Base-by-base conservation (phyloP, 345 rosid species). In the Melaleuca quinquenervia region DNA sequence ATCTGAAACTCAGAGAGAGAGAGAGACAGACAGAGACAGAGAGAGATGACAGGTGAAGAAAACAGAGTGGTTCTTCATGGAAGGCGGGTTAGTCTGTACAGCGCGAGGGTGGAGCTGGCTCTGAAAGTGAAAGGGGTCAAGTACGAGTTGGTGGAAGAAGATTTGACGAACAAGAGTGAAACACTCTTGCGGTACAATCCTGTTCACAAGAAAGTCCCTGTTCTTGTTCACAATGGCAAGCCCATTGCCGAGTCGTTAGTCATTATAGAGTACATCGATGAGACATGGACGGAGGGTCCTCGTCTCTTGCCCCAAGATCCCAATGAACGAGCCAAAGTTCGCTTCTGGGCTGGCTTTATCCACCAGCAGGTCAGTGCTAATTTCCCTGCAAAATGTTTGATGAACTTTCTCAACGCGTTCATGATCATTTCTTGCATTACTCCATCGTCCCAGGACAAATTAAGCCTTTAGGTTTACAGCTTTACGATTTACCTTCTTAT, bases 221-320 rank as follows among this genome's bases (percentile, higher is more conserved):
- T 92, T 82, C 88, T 92, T 36, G 90, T 91, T 82, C 93, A 91
- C 88, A 88, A 88, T 54, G 92, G 90, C 52, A 90, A 90, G 84
- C 90, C 92, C 14, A 75, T 90, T 11, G 41, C 85, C 3, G 93
- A 91, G 58, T 92, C 93, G 3, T 41, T 53, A 56, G 75, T 89
- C 41, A 92, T 90, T 87, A 58, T 89, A 7, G 92, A 93, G 60
- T 91, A 90, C 87, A 90, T 91, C 29, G 91, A 91, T n/a, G 93
- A 93, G 86, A 86, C 87, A 5, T 91, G 93, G 92, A 84, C 75
- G 62, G 85, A 52, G 21, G 50, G 85, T 82, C 92, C 91, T 58
- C 87, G 52, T 5, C 86, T 93, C 82, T 84, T 91, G 56, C 93
- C 95, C 0, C 53, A 74, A 6, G 94, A 93, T 82, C 89, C 94